Conservation (phyloP, 1,284 basidiomycete genomes). For the Cystobasidiaceae sp. region DNA sequence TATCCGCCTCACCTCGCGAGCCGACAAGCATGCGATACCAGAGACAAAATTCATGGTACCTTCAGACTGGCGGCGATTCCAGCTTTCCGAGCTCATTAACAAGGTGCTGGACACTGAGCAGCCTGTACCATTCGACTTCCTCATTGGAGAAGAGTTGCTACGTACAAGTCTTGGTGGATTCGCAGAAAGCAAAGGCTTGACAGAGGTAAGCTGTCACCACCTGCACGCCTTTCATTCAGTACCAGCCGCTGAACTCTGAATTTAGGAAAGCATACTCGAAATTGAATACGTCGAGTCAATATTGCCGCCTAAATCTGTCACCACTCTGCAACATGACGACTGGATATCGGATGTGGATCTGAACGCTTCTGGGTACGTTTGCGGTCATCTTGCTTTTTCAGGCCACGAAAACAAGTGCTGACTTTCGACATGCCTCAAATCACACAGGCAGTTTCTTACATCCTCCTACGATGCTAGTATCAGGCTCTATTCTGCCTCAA, state of each 20-base stretch:
- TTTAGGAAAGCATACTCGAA: conserved; percentile 77
- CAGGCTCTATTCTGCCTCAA: conserved; percentile 39
- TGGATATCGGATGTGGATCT: conserved; percentile 86
- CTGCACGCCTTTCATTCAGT: conserved; percentile 35
- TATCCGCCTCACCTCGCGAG: conserved; percentile 74
- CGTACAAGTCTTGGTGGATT: conserved; percentile 69
- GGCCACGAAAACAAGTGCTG: background rate
- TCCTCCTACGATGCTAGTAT: conserved; percentile 46
- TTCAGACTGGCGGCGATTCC: conserved; percentile 80
- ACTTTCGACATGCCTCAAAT: background rate
- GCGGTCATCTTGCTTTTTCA: background rate
- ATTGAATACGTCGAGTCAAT: conserved; percentile 92
- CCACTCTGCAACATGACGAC: conserved; percentile 79
- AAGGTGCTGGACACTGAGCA: conserved; percentile 63
- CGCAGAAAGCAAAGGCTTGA: conserved; percentile 62
- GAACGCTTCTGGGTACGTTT: conserved; percentile 60
- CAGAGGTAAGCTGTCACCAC: conserved; percentile 32
- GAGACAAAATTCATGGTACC: conserved; percentile 92
- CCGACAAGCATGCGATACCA: conserved; percentile 68
- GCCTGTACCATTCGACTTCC: conserved; percentile 89
- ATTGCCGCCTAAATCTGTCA: conserved; percentile 78
- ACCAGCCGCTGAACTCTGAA: background rate
- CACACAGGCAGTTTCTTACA: conserved; percentile 44
- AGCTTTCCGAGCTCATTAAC: conserved; percentile 96
- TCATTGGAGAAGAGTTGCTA: conserved; percentile 76